phyloP scores from a whole-genome alignment of 1,284 basidiomycete species.

The Cerrena zonata region DNA sequence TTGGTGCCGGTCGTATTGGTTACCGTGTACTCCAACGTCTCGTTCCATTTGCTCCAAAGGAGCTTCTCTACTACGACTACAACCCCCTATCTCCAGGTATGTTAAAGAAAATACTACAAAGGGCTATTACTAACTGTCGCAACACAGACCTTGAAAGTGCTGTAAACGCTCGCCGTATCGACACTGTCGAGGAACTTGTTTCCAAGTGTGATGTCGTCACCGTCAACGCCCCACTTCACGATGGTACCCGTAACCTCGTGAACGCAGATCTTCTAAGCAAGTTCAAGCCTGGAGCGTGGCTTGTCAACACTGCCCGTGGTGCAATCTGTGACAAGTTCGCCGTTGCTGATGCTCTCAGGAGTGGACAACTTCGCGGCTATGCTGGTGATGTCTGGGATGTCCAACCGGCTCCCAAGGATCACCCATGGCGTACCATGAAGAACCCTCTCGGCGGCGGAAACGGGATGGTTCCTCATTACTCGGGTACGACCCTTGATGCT shows the following conservation, averaged over 20 bases:
- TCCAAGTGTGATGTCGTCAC: conserved; percentile 80
- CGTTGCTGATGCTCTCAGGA: conserved; percentile 26
- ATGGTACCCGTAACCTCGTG: conserved; percentile 76
- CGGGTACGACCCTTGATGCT: conserved; percentile 87
- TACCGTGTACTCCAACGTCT: conserved; percentile 88
- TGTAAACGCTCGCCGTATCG: conserved; percentile 72
- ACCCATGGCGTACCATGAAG: conserved; percentile 81
- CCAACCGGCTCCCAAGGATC: conserved; percentile 81
- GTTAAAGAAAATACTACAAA: conserved; percentile 2
- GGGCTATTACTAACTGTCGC: neutral
- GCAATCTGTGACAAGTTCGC: conserved; percentile 19
- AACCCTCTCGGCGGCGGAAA: conserved; percentile 78
- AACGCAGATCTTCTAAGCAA: conserved; percentile 80
- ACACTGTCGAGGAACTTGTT: conserved; percentile 80
- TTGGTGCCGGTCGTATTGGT: conserved; percentile 84
- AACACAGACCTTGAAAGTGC: conserved; percentile 57
- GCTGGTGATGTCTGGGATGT: conserved; percentile 74
- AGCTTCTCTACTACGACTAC: conserved; percentile 93
- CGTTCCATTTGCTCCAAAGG: conserved; percentile 83
- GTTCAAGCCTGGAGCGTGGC: conserved; percentile 68
- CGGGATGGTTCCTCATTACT: conserved; percentile 84
- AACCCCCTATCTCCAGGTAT: conserved; percentile 66
- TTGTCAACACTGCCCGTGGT: conserved; percentile 20
- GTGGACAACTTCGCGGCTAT: conserved; percentile 71
- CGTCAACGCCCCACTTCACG: conserved; percentile 89